Evolutionary conservation across 2,329 filamentous ascomycete genomes (phyloP).

Genomic region (Venturia nashicola): DNA sequence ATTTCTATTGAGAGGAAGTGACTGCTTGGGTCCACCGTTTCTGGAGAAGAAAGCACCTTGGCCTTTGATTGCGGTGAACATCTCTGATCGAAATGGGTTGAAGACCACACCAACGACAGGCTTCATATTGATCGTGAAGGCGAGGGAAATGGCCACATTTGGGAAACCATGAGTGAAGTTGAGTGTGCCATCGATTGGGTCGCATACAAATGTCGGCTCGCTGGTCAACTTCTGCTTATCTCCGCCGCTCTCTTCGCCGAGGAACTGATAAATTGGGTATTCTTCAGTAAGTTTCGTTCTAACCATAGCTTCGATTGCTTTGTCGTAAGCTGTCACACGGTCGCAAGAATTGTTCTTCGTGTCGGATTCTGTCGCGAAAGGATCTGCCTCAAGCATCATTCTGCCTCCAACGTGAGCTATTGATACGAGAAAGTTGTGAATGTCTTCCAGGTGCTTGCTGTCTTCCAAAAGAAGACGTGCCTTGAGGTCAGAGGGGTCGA

Average conservation of each 20-base stretch:
- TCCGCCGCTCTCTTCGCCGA: conserved; percentile 26
- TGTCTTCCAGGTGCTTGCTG: conserved; percentile 1
- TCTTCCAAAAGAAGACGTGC: neutral
- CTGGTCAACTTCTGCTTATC: conserved; percentile 19
- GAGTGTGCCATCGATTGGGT: conserved; percentile 27
- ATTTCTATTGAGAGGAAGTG: conserved; percentile 20
- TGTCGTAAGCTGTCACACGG: conserved; percentile 43
- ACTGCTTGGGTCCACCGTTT: conserved; percentile 14
- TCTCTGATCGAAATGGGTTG: conserved; percentile 22
- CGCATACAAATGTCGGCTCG: conserved; percentile 23
- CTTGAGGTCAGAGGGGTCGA: neutral
- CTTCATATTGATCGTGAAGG: conserved; percentile 20
- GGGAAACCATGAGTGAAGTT: conserved; percentile 27
- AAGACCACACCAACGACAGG: conserved; percentile 23
- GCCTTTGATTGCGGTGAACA: conserved; percentile 23
- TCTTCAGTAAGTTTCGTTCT: conserved; percentile 26
- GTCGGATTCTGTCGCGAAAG: conserved; percentile 15
- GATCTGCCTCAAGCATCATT: conserved; percentile 23
- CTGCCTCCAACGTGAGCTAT: conserved; percentile 19
- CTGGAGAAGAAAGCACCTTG: conserved; percentile 21
- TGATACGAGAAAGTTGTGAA: conserved; percentile 3
- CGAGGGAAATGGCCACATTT: conserved; percentile 23
- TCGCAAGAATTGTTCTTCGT: conserved; percentile 33
- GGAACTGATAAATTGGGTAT: conserved; percentile 33
- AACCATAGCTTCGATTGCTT: conserved; percentile 40